Evolutionary conservation across 1,139 yeast genomes (phyloP).

Genomic region (Fermentozyma sake): DNA sequence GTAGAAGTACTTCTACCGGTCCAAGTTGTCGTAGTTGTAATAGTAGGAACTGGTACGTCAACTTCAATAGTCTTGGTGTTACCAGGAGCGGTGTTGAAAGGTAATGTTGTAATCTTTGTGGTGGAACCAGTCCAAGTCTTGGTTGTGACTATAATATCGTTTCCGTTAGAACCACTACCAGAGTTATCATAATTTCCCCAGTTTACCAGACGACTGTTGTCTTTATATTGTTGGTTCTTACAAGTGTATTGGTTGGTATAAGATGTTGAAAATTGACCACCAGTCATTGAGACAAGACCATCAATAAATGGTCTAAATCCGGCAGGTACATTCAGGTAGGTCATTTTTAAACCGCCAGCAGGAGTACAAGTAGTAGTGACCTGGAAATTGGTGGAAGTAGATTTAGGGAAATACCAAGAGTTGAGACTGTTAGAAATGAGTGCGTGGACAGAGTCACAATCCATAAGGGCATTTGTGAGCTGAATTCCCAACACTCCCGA

Average conservation of each 20-base stretch:
- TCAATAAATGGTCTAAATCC: slow-evolving; percentile 29
- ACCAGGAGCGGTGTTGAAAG: slow-evolving; percentile 6
- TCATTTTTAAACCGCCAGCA: slow-evolving; percentile 3
- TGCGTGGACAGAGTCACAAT: slow-evolving; percentile 18
- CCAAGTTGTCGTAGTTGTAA: slow-evolving; percentile 10
- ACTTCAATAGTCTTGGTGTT: slow-evolving; percentile 11
- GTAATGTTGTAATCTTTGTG: slow-evolving; percentile 18
- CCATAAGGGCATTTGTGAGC: slow-evolving; percentile 10
- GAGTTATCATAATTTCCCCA: slow-evolving; percentile 9
- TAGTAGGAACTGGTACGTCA: slow-evolving; percentile 11
- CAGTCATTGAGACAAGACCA: slow-evolving; percentile 3
- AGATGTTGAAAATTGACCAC: not conserved
- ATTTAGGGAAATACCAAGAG: slow-evolving; percentile 18
- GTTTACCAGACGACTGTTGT: slow-evolving; percentile 8
- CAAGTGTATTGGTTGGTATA: slow-evolving; percentile 16
- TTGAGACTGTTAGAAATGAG: slow-evolving; percentile 20
- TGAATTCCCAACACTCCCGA: slow-evolving; percentile 21
- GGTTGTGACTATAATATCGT: slow-evolving; percentile 17
- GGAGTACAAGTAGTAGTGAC: slow-evolving; percentile 14
- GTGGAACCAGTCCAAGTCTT: slow-evolving; percentile 20
- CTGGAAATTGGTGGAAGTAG: slow-evolving; percentile 4
- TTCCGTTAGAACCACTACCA: slow-evolving; percentile 17
- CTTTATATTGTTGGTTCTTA: slow-evolving; percentile 11
- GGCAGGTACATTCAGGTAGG: slow-evolving; percentile 22
- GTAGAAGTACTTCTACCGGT: slow-evolving; percentile 6